A percentile compares a stretch with the other conserved stretches of the same genome.
Conservation (phyloP, 441 rosid species). For the Flueggea neowawraea region DNA sequence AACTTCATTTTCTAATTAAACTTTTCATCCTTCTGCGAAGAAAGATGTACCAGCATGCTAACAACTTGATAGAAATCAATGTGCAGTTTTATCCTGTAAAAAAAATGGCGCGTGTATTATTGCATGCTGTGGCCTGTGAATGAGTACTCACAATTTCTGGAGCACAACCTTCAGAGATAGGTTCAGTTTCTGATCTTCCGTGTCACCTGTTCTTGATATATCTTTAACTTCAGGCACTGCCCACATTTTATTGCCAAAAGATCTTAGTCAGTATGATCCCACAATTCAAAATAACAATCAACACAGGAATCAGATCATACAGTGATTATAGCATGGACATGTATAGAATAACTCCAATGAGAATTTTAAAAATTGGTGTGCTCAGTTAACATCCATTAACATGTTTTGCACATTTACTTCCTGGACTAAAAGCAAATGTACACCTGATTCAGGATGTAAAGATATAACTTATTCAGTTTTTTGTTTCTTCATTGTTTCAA, state of each 20-base stretch:
- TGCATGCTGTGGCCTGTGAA: conserved; percentile 7
- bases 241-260: conserved; percentile 61
- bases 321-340: neutral
- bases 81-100: neutral
- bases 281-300: neutral
- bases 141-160: conserved; percentile 51
- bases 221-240: conserved; percentile 62
- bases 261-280: conserved; percentile 12
- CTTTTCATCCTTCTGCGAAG: conserved; percentile 46
- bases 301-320: neutral
- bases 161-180: conserved; percentile 69
- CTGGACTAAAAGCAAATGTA: neutral
- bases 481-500: no score
- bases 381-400: neutral
- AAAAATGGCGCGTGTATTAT: neutral
- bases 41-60: conserved; percentile 10
- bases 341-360: neutral
- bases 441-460: no score
- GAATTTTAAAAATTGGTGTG: neutral
- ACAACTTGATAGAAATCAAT: conserved; percentile 6
- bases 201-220: conserved; percentile 31
- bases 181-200: conserved; percentile 47
- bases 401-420: neutral
- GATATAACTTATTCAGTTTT: no score
- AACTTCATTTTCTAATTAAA: no score